These are phyloP conservation scores for Halophytophthora polymorphica DNA, from an alignment of 352 stramenopile genomes.

Conservation along the genomic window DNA sequence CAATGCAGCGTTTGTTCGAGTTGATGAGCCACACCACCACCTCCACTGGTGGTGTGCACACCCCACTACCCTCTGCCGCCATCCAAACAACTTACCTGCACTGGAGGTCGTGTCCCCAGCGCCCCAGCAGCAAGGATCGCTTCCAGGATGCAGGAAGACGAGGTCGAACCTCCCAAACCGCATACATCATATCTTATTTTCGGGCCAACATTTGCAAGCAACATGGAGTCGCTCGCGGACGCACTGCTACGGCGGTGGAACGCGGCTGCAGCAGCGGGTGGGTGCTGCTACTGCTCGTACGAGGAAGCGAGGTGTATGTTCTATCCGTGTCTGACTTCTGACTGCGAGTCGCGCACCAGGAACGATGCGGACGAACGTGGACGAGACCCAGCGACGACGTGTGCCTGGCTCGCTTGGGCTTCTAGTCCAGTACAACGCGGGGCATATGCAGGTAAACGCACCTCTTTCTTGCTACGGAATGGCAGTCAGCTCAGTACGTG, in stretches of 20 bases:
- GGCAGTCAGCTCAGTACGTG: background rate
- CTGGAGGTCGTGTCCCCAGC: too few relatives aligned
- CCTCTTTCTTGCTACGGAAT: background rate
- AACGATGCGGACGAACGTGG: conserved; percentile 33
- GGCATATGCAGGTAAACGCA: conserved; percentile 29
- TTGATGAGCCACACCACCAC: too few relatives aligned
- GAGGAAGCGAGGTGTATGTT: background rate
- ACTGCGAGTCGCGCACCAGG: conserved; percentile 13
- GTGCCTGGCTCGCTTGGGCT: conserved; percentile 34
- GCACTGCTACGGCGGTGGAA: conserved; percentile 23
- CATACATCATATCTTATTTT: background rate
- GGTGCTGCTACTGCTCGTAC: background rate
- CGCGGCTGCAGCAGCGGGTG: conserved; percentile 17
- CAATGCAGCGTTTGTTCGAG: too few relatives aligned
- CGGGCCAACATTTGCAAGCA: conserved; percentile 2
- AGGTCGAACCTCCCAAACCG: background rate
- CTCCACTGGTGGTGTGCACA: too few relatives aligned
- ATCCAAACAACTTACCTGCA: too few relatives aligned
- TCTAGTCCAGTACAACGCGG: conserved; percentile 42
- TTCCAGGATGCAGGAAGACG: too few relatives aligned
- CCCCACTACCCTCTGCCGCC: too few relatives aligned
- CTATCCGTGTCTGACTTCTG: too few relatives aligned
- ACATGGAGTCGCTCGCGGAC: background rate
- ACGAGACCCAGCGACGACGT: conserved; percentile 29
- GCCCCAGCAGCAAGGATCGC: too few relatives aligned